Base-by-base conservation (phyloP, 2,329 filamentous ascomycete genomes). In the Didymella lethalis region DNA sequence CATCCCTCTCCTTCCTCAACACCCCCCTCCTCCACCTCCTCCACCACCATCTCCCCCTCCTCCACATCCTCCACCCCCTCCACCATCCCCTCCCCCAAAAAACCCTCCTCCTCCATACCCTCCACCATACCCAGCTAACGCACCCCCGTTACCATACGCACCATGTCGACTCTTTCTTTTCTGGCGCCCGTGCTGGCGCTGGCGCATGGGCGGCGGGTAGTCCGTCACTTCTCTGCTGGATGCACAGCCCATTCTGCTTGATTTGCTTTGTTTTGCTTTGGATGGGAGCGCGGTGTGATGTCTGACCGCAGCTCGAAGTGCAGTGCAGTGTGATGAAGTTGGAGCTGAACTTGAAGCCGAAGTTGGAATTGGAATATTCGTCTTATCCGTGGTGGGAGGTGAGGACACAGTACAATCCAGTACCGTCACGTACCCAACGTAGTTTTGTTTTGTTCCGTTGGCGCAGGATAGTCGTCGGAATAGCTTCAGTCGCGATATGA, bases 191-290 rank as follows among this genome's bases (percentile, higher is more conserved):
- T 18, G 18, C 36, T 65, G 63, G 4, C 63, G 23, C 36, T 65
- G 63, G 2, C 63, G 54, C 63, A 64, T 66, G 34, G 65, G 63
- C 6, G 61, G 63, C 4, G 65, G 65, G 43, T 66, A 64, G 48
- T 45, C 34, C 38, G 43, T 16, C 5, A 46, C 45, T 40, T 58
- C 48, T 49, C 62, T 65, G 29, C 59, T 63, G 32, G 59, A 58
- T 4, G 45, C 55, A 56, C 65, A 67, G 48, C 65, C 65, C 65
- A 67, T 67, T 65, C 18, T 18, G 18, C 18, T 18, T 18, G 18
- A 18, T 18, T 18, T 18, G 18, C 18, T 18, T 18, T 18, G 18
- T 18, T 18, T 18, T 18, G 18, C 18, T 18, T 18, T 18, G 18
- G 18, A 18, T 31, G 5, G 5, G 29, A 31, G 4, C 29, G 8